Base-by-base conservation (phyloP, 2,329 filamentous ascomycete species). In the Tolypocladium ovalisporum region DNA sequence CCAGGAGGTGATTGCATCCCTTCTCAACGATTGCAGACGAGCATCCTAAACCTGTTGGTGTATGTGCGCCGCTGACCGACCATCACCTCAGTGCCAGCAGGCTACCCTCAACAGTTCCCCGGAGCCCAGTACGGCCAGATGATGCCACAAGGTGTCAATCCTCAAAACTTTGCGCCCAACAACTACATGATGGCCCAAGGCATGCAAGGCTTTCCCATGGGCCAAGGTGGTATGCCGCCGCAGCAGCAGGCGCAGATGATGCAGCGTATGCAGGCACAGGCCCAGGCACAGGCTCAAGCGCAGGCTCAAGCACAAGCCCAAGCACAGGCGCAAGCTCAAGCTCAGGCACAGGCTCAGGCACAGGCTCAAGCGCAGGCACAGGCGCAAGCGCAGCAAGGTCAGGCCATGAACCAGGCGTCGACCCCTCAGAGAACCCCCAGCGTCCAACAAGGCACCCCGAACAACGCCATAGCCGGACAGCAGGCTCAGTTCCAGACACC, bases 51-150 rank as follows among this genome's bases (percentile, higher is more conserved):
- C 17, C 17, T 8, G 36, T 12, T 13, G 34, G n/a, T 10, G 7
- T 34, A 35, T 19, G 10, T 19, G 27, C 37, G 4, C 10, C 49
- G 54, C 55, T 62, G 47, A 62, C 64, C 64, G 42, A 66, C 53
- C 53, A 27, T 55, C 37, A 37, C 37, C 54, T 36, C 54, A 83
- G 81, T 84, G 76, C 70, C 79, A 63, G 84, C 79, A 63, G 84
- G 79, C 61, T 83, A 83, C 62, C 73, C 81, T 32, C 79, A 82
- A 44, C 81, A 83, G 55, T 86, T 82, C 62, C 77, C 80, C 29
- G 76, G 73, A 64, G 78, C 79, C 39, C 78, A 82, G 6, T 86
- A 85, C 65, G 80, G 79, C 60, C 71, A 78, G 63, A 75, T 77
- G 62, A 71, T 81, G 65, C 75, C 79, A 24, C 73, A 75, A 54